Conservation (phyloP, 2,329 filamentous ascomycete genomes). For the Fusarium sublunatum region DNA sequence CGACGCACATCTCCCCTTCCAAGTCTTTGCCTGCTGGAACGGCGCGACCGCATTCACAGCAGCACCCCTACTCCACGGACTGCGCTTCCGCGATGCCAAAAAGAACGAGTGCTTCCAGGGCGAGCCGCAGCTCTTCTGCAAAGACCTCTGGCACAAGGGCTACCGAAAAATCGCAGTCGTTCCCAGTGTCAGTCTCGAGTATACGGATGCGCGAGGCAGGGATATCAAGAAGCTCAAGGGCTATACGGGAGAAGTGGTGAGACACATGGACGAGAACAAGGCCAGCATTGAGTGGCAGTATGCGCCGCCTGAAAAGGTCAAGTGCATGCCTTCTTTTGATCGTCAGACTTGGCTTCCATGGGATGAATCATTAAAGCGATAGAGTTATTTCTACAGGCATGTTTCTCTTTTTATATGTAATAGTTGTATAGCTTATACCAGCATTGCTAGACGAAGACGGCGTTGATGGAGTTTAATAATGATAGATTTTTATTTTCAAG, state of each 20-base stretch:
- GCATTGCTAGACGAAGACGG: slow-evolving; percentile 16
- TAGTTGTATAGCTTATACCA: slow-evolving; percentile 7
- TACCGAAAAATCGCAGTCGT: slow-evolving; percentile 65
- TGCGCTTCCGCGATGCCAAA: slow-evolving; percentile 58
- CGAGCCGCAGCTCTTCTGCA: slow-evolving; percentile 66
- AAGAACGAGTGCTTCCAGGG: slow-evolving; percentile 63
- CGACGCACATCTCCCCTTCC: slow-evolving; percentile 58
- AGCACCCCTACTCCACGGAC: slow-evolving; percentile 57
- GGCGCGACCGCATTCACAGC: slow-evolving; percentile 64
- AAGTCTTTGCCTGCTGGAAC: slow-evolving; percentile 72
- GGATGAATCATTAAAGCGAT: slow-evolving; percentile 37
- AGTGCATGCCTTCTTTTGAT: slow-evolving; percentile 59
- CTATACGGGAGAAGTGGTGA: slow-evolving; percentile 54
- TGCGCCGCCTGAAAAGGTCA: slow-evolving; percentile 59
- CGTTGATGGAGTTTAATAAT: slow-evolving; percentile 23
- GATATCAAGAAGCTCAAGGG: slow-evolving; percentile 64
- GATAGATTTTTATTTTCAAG: neutral
- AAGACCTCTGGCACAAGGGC: slow-evolving; percentile 65
- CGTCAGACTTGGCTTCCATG: slow-evolving; percentile 58
- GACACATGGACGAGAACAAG: slow-evolving; percentile 44
- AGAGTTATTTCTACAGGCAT: neutral
- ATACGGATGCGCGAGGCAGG: slow-evolving; percentile 57
- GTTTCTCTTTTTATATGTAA: slow-evolving; percentile 1
- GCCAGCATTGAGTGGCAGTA: slow-evolving; percentile 57
- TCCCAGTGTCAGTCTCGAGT: slow-evolving; percentile 66